Evolutionary conservation across 2,329 filamentous ascomycete genomes (phyloP).

Genomic region (Pseudocercospora vitis): DNA sequence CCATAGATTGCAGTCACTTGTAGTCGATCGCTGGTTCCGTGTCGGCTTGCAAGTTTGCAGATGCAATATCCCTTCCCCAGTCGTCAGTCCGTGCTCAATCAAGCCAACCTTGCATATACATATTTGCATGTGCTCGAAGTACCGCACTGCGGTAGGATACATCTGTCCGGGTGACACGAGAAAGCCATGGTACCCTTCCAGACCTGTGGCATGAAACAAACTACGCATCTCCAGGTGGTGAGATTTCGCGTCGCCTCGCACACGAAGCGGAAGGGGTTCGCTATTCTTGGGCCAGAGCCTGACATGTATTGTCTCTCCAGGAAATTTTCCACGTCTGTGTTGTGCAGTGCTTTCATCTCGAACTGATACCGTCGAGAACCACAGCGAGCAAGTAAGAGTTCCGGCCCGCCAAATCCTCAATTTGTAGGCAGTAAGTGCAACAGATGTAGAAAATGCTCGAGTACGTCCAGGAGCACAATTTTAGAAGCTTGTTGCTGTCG

Average conservation of each 20-base stretch:
- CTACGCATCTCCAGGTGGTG: slow-evolving; percentile 47
- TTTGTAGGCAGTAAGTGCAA: slow-evolving; percentile 51
- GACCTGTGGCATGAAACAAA: slow-evolving; percentile 42
- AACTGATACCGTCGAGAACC: slow-evolving; percentile 49
- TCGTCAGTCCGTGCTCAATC: slow-evolving; percentile 48
- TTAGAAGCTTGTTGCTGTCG: slow-evolving; percentile 45
- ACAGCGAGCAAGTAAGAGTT: slow-evolving; percentile 50
- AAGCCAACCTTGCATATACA: slow-evolving; percentile 45
- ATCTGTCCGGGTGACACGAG: slow-evolving; percentile 42
- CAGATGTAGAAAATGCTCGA: slow-evolving; percentile 48
- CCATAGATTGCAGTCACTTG: slow-evolving; percentile 42
- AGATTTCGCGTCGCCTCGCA: slow-evolving; percentile 52
- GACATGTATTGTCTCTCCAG: slow-evolving; percentile 48
- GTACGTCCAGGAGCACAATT: slow-evolving; percentile 50
- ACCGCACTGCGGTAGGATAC: slow-evolving; percentile 41
- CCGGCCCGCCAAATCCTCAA: slow-evolving; percentile 54
- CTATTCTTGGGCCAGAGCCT: slow-evolving; percentile 50
- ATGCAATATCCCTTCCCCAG: slow-evolving; percentile 48
- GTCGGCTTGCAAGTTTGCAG: slow-evolving; percentile 48
- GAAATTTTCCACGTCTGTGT: slow-evolving; percentile 51
- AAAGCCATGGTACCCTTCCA: slow-evolving; percentile 45
- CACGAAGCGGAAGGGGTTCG: slow-evolving; percentile 51
- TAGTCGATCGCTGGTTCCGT: slow-evolving; percentile 50
- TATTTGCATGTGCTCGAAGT: slow-evolving; percentile 46
- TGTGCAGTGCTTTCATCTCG: slow-evolving; percentile 50